Base-by-base conservation (phyloP, 352 stramenopile species). In the Globisporangium acanthophoron region DNA sequence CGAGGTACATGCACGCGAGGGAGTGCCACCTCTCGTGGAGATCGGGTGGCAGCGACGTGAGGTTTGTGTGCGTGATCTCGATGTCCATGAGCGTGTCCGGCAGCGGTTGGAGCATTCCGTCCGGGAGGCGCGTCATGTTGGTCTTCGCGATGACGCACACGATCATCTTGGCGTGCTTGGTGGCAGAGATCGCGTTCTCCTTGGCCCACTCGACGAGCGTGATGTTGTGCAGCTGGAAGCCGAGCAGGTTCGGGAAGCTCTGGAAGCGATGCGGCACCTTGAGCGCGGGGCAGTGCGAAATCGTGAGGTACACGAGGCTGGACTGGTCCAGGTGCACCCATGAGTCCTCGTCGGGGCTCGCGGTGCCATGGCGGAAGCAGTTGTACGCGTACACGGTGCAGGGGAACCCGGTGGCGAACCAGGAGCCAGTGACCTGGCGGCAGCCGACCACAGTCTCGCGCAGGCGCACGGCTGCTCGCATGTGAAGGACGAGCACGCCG, bases 161-260 rank as follows among this genome's bases (percentile, higher is more conserved):
- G 24, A 35, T 16, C 21, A 61, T 29, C 15, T 61, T 37, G 8
- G 18, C 6, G 18, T 61, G 56, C 24, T 41, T 49, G 18, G 47
- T 15, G 15, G 47, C 5, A 1, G 56, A 61, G 20, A 56, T 29
- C 3, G 33, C 35, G n/a, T 29, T 48, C 27, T 39, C 56, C 21
- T 54, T 50, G 15, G 20, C 21, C 56, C 56, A 62, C 57, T 62
- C 57, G 5, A 46, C 35, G 18, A 62, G 24, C 43, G 69, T 74
- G 12, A 31, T 53, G 39, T 74, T 77, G 66, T 70, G 66, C 21
- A 74, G 54, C 18, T 74, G 51, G 29, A 77, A 31, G n/a, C 66
- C 57, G 0, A 77, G 29, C 0, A 77, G 43, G 33, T 74, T 74
- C 7, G 51, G 37, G 27, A 73, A 74, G 18, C 16, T 39, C 43